Conservation (phyloP, 2,329 filamentous ascomycete genomes). For the Drechslerella coelobrocha region DNA sequence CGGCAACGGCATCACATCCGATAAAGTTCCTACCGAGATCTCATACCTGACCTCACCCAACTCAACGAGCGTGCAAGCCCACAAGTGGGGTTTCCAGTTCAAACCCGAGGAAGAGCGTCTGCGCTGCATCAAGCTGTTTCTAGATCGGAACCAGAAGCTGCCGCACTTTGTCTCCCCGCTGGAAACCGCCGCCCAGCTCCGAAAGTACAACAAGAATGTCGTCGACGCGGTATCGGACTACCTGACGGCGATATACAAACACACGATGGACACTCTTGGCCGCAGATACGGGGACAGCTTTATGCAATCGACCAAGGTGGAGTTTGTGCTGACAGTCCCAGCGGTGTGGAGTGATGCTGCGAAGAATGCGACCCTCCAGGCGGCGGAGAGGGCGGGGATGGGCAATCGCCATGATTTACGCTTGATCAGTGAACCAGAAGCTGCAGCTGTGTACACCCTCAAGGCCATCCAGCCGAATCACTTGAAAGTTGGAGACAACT, state of each 20-base stretch:
- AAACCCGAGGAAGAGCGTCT: conserved; percentile 76
- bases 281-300: conserved; percentile 78
- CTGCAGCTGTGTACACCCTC: conserved; percentile 53
- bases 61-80: conserved; percentile 50
- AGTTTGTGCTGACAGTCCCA: conserved; percentile 81
- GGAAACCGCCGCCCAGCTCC: conserved; percentile 78
- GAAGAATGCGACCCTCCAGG: conserved; percentile 81
- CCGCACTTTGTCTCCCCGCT: conserved; percentile 80
- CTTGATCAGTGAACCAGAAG: conserved; percentile 54
- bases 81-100: conserved; percentile 84
- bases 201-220: conserved; percentile 76
- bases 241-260: conserved; percentile 74
- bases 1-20: conserved; percentile 82
- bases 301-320: conserved; percentile 75
- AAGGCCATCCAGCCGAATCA: conserved; percentile 53
- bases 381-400: conserved; percentile 80
- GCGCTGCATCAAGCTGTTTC: conserved; percentile 82
- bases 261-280: conserved; percentile 79
- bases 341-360: conserved; percentile 85
- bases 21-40: conserved; percentile 84
- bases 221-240: conserved; percentile 82
- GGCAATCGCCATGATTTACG: conserved; percentile 60
- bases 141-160: conserved; percentile 79
- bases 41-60: conserved; percentile 59
- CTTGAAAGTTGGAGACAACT: conserved; percentile 68